Evolutionary conservation across 306 rosid species (phyloP).

Genomic region (Heteromeles arbutifolia): DNA sequence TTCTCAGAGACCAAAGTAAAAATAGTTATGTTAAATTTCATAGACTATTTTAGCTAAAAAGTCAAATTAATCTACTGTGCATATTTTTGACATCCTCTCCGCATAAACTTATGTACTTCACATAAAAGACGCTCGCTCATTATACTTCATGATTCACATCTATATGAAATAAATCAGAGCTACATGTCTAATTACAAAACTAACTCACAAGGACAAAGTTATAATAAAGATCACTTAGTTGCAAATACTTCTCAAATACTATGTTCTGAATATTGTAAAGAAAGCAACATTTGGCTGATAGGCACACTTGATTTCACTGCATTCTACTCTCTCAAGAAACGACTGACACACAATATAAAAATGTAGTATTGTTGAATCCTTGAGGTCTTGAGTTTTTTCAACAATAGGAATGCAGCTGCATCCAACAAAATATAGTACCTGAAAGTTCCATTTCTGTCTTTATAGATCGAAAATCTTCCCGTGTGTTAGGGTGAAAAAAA

Average conservation of each 20-base stretch:
- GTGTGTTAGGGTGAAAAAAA: no score
- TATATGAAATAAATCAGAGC: no score
- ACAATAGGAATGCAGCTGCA: background rate
- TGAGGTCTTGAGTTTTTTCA: background rate
- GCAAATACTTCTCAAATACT: background rate
- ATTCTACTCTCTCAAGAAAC: background rate
- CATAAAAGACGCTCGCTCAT: background rate
- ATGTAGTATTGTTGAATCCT: background rate
- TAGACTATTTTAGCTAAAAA: no score
- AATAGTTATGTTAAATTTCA: no score
- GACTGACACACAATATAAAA: background rate
- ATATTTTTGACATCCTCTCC: background rate
- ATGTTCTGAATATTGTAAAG: background rate
- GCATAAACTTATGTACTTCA: background rate
- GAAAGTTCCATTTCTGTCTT: background rate
- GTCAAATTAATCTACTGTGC: no score
- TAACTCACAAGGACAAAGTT: background rate
- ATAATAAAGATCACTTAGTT: background rate
- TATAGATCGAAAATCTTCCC: background rate
- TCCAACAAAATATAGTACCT: background rate
- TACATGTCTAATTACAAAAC: background rate
- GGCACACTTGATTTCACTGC: background rate
- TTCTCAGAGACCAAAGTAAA: no score
- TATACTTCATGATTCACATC: background rate
- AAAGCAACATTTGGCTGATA: background rate